Base-by-base conservation (phyloP, 306 rosid species). In the Quercus robur region DNA sequence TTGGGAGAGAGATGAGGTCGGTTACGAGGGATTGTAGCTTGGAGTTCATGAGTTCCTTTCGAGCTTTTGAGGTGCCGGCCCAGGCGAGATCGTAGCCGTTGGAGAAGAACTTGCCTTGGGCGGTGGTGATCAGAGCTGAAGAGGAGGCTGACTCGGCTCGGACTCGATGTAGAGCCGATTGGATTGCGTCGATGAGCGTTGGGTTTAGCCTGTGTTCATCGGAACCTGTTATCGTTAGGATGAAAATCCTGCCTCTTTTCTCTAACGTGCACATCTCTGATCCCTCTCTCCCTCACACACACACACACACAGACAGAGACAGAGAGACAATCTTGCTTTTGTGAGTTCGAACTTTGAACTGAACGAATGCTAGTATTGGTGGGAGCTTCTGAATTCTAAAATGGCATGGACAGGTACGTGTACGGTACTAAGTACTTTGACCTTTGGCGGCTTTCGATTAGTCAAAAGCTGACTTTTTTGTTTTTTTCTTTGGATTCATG, bases 51-150 rank as follows among this genome's bases (percentile, higher is more conserved):
- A 83, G 85, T 13, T 20, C 1, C 54, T 0, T 0, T 3, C 89
- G 91, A 6, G 81, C 30, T 7, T 3, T 0, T 14, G 71, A 66
- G 61, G 85, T 30, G 9, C 13, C 55, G 13, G 84, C 89, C 93
- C 92, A 94, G n/a, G 81, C 80, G 38, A 92, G 67, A 79, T 91
- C 97, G 85, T 75, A 91, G 79, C 99, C 99, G 73, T 94, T 94
- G 80, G 95, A 94, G 87, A 91, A 94, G 94, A 81, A 94, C 71
- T 91, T 93, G 14, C 97, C 99, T 4, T 91, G 84, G 0, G 94
- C 95, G 70, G 95, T 93, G 87, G 97, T 95, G 85, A 95, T 88
- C 23, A 95, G 83, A 61, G 83, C 96, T 33, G 91, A 86, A n/a
- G 89, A 33, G 6, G 78, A 3, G 63, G 83, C 28, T 75, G 84